Evolutionary conservation across 441 rosid species (phyloP), one percentile per base, ranked within the genome.

Genomic region (Erysimum cheiri): DNA sequence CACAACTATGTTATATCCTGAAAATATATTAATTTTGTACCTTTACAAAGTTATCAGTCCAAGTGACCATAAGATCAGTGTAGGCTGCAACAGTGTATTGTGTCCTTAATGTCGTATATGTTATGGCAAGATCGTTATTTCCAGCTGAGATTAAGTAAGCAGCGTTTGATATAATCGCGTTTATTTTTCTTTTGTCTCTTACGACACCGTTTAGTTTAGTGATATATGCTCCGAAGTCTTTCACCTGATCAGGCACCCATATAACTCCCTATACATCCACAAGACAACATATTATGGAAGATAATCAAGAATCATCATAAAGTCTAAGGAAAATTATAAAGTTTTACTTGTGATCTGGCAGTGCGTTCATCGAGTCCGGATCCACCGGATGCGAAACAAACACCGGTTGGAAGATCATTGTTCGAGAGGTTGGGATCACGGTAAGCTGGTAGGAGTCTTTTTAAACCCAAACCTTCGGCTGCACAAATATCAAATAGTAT

Each of bases 351-450:
- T 8, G 7, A 9, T 1, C 2, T 29, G 15, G 67, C 41, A 3
- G 74, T 72, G 28, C 40, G 36, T 36, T 29, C 8, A 41, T 73
- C 77, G 22, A 73, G 66, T 10, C 77, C 77, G 1, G 77, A 73
- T 28, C 72, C 77, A 39, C 72, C 72, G 4, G 77, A 73, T 49
- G 77, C 77, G 8, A 73, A 73, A 50, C 61, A 66, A 57, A 73
- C 67, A 59, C 72, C 72, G 1, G 65, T 66, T 12, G 44, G 17
- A 11, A 73, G 49, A 39, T 65, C 77, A 31, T 46, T 49, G 67
- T 48, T 50, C 14, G 77, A 60, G 17, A 73, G 67, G 41, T 1
- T 9, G 0, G 48, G 67, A 49, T 49, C 54, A 4, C 32, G 67
- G 53, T 39, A 73, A 37, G 72, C 72, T 41, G 77, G 72, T 73